These are phyloP conservation scores for Spergularia azorica DNA, from an alignment of 179 eudicot species.

Conservation along the genomic window DNA sequence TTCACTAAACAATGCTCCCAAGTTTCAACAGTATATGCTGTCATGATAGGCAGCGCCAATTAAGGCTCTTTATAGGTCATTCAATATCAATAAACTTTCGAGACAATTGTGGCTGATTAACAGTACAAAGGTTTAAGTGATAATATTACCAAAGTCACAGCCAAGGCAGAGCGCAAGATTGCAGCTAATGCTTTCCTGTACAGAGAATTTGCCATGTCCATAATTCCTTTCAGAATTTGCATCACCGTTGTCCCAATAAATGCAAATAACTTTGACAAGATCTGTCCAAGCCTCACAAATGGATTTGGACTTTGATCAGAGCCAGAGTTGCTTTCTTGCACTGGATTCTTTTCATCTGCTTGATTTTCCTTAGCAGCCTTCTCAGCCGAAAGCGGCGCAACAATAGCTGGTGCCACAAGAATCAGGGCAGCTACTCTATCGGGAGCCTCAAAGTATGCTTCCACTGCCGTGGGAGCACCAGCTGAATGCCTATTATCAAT, in stretches of 20 bases:
- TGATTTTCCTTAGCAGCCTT: constrained; percentile 37
- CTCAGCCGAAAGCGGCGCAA: constrained; percentile 53
- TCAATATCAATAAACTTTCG: too few relatives aligned
- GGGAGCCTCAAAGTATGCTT: constrained; percentile 90
- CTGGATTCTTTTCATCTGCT: constrained; percentile 29
- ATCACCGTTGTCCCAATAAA: constrained; percentile 39
- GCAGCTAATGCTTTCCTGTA: constrained; percentile 71
- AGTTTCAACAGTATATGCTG: background rate
- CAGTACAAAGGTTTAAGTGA: background rate
- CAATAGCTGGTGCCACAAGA: constrained; percentile 89
- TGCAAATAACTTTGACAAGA: constrained; percentile 42
- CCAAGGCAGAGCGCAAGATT: constrained; percentile 71
- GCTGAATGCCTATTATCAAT: constrained; percentile 79
- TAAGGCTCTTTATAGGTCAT: too few relatives aligned
- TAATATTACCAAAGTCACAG: constrained; percentile 58
- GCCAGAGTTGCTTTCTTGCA: constrained; percentile 42
- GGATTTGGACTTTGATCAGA: constrained; percentile 37
- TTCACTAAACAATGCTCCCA: background rate
- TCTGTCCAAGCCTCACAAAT: constrained; percentile 40
- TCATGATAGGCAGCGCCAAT: background rate
- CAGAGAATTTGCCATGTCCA: constrained; percentile 45
- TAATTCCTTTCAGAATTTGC: constrained; percentile 53
- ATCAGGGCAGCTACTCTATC: constrained; percentile 82
- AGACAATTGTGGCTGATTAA: background rate
- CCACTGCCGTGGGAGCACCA: constrained; percentile 74